phyloP scores from a whole-genome alignment of 257 asterid species.

The Ophiorrhiza pumila region DNA sequence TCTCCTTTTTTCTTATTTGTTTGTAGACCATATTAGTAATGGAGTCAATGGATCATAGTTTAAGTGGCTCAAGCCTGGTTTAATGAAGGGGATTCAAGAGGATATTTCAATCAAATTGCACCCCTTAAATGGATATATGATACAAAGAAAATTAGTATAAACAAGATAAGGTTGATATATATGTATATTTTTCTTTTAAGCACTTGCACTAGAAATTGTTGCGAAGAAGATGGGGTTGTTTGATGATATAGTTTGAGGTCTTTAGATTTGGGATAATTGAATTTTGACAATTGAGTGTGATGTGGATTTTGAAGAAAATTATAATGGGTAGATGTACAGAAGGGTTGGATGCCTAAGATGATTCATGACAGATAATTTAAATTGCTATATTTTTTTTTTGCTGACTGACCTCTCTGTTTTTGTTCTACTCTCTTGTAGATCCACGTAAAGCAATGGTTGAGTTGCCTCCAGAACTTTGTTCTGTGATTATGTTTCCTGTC shows the following conservation, averaged over 20 bases:
- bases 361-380: not conserved
- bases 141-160: not conserved
- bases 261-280: not conserved
- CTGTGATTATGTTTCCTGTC: slow-evolving; percentile 60
- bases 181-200: not conserved
- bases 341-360: not conserved
- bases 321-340: too few species aligned
- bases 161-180: not conserved
- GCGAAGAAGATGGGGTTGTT: not conserved
- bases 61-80: too few species aligned
- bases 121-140: not conserved
- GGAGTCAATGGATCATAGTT: too few species aligned
- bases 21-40: not conserved
- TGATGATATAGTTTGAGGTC: not conserved
- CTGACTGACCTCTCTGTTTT: slow-evolving; percentile 1
- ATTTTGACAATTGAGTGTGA: too few species aligned
- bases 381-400: not conserved
- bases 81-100: not conserved
- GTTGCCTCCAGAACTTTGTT: slow-evolving; percentile 83
- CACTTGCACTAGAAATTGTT: too few species aligned
- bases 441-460: slow-evolving; percentile 41
- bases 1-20: not conserved
- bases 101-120: not conserved
- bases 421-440: slow-evolving; percentile 32
- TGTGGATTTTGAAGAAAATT: not conserved